These are phyloP conservation scores for Cyberlindnera maclurae DNA, from an alignment of 805 yeast genomes.

Conservation along the genomic window DNA sequence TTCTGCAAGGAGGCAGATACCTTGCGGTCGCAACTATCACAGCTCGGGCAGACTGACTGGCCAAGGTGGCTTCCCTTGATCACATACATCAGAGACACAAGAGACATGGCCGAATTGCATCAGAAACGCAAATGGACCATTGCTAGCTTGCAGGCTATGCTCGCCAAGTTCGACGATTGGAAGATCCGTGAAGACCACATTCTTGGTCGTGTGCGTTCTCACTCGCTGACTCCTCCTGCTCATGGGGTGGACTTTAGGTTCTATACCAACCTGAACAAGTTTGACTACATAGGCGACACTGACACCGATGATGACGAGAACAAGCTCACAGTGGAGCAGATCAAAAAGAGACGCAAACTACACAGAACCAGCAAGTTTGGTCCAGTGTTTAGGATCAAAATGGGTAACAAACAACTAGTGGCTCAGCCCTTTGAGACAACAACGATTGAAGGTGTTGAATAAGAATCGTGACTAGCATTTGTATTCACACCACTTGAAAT, in stretches of 20 bases:
- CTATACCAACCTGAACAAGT: slow-evolving; percentile 15
- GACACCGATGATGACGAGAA: slow-evolving; percentile 26
- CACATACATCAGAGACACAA: slow-evolving; percentile 41
- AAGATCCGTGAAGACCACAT: slow-evolving; percentile 19
- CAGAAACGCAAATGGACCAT: slow-evolving; percentile 47
- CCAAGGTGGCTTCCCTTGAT: slow-evolving; percentile 34
- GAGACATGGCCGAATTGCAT: slow-evolving; percentile 41
- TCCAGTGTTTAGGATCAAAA: slow-evolving; percentile 19
- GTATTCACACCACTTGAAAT: no score
- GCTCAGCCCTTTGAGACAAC: slow-evolving; percentile 23
- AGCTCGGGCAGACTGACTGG: slow-evolving; percentile 42
- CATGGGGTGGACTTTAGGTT: slow-evolving; percentile 10
- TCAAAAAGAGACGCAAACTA: slow-evolving; percentile 10
- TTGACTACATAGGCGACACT: slow-evolving; percentile 21
- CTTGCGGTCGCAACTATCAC: slow-evolving; percentile 32
- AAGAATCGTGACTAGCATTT: not conserved
- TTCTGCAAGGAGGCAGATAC: slow-evolving; percentile 49
- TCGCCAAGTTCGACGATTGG: slow-evolving; percentile 18
- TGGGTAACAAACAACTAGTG: slow-evolving; percentile 15
- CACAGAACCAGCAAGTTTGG: slow-evolving; percentile 15
- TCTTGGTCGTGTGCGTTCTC: slow-evolving; percentile 9
- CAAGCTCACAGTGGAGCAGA: slow-evolving; percentile 9
- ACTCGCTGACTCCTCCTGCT: not conserved
- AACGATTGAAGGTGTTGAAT: slow-evolving; percentile 13
- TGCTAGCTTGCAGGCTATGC: slow-evolving; percentile 30